Percentiles rank a stretch among this genome's conserved stretches.
Evolutionary conservation across 305 asterid genomes (phyloP).

Genomic region (Nicotiana rustica): DNA sequence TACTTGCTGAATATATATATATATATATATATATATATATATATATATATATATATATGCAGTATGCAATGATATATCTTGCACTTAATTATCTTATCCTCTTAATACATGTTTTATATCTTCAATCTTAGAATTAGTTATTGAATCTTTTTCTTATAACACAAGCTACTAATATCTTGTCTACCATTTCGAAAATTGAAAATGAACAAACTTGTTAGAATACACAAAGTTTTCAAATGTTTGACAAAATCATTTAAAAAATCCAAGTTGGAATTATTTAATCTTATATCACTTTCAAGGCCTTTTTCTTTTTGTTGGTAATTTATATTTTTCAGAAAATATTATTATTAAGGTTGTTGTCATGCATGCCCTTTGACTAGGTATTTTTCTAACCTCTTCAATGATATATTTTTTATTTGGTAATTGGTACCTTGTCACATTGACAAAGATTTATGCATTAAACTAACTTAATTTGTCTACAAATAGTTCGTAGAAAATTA

Average conservation of each 20-base stretch:
- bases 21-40: not conserved
- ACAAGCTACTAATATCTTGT: not conserved
- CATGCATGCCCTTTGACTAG: not conserved
- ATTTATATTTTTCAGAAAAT: not conserved
- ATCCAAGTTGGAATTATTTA: not conserved
- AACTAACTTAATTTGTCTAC: not conserved
- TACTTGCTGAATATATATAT: not conserved
- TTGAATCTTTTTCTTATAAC: not conserved
- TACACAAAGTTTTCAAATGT: not conserved
- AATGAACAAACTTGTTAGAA: not conserved
- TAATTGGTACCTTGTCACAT: not conserved
- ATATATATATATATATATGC: too few relatives aligned
- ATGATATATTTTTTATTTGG: not conserved
- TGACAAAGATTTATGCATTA: not conserved
- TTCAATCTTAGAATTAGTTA: not conserved
- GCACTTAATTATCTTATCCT: not conserved
- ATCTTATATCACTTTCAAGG: not conserved
- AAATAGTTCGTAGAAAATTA: not conserved
- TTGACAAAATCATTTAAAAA: not conserved
- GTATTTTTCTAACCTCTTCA: not conserved
- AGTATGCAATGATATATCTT: not conserved
- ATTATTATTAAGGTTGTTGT: not conserved
- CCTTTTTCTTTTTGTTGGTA: not conserved
- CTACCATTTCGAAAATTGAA: not conserved
- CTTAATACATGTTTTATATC: not conserved